Percentiles rank a stretch among this genome's conserved stretches.
phyloP scores from a whole-genome alignment of 768 basidiomycete species.

The Lactifluus subvellereus region DNA sequence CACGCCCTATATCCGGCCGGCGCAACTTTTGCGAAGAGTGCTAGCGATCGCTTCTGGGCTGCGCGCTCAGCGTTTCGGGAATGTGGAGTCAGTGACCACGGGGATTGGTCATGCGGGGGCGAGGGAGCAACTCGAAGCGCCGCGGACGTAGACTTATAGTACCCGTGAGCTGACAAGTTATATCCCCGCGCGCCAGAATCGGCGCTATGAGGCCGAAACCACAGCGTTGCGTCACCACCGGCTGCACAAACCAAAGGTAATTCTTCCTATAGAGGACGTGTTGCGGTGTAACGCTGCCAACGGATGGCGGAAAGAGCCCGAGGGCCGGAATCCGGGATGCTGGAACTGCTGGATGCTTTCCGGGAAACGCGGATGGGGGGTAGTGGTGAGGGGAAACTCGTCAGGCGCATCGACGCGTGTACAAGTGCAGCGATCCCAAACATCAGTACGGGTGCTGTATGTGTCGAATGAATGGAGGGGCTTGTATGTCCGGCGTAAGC shows the following conservation, averaged over 20 bases:
- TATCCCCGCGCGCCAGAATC: background rate
- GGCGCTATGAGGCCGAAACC: background rate
- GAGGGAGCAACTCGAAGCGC: background rate
- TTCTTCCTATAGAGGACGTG: background rate
- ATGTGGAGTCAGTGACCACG: background rate
- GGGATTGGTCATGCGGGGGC: slow-evolving; percentile 3
- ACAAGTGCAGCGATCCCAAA: background rate
- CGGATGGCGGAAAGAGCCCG: background rate
- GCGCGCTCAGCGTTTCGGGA: background rate
- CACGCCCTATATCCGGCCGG: background rate
- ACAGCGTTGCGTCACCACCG: slow-evolving; percentile 2
- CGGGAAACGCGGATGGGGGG: background rate
- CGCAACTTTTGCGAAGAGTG: background rate
- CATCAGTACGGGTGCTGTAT: background rate
- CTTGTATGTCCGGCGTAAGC: background rate
- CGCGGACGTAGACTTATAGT: background rate
- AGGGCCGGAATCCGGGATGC: background rate
- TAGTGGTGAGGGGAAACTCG: background rate
- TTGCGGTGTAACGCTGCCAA: background rate
- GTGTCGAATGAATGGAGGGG: background rate
- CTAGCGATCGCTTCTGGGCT: background rate
- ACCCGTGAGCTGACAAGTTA: background rate
- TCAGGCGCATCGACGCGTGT: background rate
- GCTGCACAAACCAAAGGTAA: background rate
- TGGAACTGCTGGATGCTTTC: background rate